Evolutionary conservation across 352 stramenopile species (phyloP), one percentile per base, ranked within the genome.

Genomic region (Globisporangium cederbergense): DNA sequence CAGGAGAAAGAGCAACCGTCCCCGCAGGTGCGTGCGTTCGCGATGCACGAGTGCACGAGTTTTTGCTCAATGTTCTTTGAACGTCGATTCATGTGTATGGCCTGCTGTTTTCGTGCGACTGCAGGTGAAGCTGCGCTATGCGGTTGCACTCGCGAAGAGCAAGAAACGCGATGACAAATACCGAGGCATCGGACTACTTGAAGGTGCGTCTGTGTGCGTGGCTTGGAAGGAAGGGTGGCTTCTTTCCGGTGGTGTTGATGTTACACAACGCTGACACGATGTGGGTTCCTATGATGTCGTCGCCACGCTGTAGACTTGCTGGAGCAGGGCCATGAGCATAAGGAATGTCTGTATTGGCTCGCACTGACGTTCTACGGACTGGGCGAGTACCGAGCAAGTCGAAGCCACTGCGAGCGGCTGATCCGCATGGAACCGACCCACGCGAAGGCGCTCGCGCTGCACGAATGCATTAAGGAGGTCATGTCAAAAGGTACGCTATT

Each of bases 291-390:
- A 11, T 53, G 20, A 18, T 42, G 14, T 20, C 16, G 28, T 28
- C 9, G 30, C 25, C 28, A 6, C 50, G 50, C 50, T 22, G 42
- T 58, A 93, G 85, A 94, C 72, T 58, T 94, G 54, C 50, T 94
- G 51, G 66, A 82, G 1, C 65, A 77, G 40, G 73, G 62, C 4
- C 86, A 82, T 55, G 73, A 86, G 30, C 58, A 51, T 6, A 83
- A 81, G 20, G 85, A 92, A 52, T 90, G 81, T 66, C 72, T 94
- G 56, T 92, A 94, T 65, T 92, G 83, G 83, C 86, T 91, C 60
- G 78, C 85, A 55, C 59, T 91, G 18, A 90, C 85, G 36, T 67
- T 79, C 40, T 92, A 86, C 52, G 77, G 74, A 10, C 63, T 94
- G 58, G 83, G 83, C 43, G 85, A 94, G 42, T 86, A 88, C 60